Conservation (phyloP, 495 filamentous ascomycete species). For the Talaromyces proteolyticus region DNA sequence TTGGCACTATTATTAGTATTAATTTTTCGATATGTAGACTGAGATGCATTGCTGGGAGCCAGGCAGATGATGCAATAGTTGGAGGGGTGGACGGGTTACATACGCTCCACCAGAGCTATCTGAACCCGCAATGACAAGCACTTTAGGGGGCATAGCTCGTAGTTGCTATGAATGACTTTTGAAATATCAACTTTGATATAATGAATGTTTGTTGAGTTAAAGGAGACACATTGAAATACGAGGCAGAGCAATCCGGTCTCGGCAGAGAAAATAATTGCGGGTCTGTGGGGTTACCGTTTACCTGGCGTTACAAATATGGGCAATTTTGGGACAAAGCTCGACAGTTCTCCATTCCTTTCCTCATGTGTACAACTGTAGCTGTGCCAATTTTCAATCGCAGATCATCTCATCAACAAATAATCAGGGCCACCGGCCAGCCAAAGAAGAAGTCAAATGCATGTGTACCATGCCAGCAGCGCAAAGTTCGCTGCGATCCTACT, state of each 20-base stretch:
- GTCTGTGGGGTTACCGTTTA: not conserved
- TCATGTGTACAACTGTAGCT: too few species aligned
- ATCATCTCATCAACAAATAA: not conserved
- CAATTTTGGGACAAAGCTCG: too few species aligned
- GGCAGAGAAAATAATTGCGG: not conserved
- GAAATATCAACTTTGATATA: too few species aligned
- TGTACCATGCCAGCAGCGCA: not conserved
- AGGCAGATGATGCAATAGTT: too few species aligned
- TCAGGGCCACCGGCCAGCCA: not conserved
- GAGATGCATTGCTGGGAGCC: too few species aligned
- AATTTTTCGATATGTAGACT: too few species aligned
- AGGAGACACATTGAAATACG: too few species aligned
- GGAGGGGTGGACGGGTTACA: too few species aligned
- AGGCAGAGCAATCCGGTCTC: not conserved
- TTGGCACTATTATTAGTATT: constrained; percentile 4
- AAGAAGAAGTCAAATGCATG: not conserved
- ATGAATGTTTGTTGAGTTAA: too few species aligned
- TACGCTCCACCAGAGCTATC: constrained; percentile 87
- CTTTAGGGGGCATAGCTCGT: constrained; percentile 25
- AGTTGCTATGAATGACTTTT: too few species aligned
- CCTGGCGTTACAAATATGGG: not conserved
- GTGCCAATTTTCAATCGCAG: too few species aligned
- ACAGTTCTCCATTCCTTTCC: too few species aligned
- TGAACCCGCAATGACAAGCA: constrained; percentile 80
- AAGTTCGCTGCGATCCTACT: not conserved